A percentile compares a stretch with the other conserved stretches of the same genome.
phyloP scores from a whole-genome alignment of 2,329 filamentous ascomycete genomes.

The Talaromyces funiculosus region DNA sequence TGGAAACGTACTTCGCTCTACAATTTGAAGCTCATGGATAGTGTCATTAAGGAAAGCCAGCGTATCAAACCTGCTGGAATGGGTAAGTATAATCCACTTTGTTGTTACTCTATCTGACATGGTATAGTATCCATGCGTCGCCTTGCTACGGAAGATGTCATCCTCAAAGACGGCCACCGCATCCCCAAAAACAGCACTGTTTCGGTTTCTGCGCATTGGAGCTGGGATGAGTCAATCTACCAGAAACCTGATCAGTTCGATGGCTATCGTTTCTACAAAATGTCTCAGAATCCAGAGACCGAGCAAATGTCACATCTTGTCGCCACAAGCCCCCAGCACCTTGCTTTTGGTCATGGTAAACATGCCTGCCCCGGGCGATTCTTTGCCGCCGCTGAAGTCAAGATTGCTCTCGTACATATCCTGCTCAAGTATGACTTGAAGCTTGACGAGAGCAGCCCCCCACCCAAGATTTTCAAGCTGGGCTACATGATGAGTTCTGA shows the following conservation, averaged over 20 bases:
- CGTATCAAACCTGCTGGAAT: slow-evolving; percentile 17
- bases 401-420: slow-evolving; percentile 24
- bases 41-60: slow-evolving; percentile 22
- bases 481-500: slow-evolving; percentile 3
- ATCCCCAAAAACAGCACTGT: slow-evolving; percentile 43
- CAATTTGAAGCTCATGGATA: slow-evolving; percentile 20
- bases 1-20: slow-evolving; percentile 2
- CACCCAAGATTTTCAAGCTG: not conserved
- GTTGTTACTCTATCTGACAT: not conserved
- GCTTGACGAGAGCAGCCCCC: not conserved
- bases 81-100: slow-evolving; percentile 13
- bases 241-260: slow-evolving; percentile 44
- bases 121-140: slow-evolving; percentile 17
- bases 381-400: slow-evolving; percentile 24
- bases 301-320: slow-evolving; percentile 47
- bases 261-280: slow-evolving; percentile 46
- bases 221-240: slow-evolving; percentile 34
- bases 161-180: slow-evolving; percentile 39
- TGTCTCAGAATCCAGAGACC: slow-evolving; percentile 28
- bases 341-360: slow-evolving; percentile 54
- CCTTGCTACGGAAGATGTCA: slow-evolving; percentile 14
- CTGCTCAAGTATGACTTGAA: slow-evolving; percentile 26
- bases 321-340: slow-evolving; percentile 47
- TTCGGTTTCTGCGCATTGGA: slow-evolving; percentile 8
- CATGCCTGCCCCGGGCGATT: slow-evolving; percentile 39